Base-by-base conservation (phyloP, 208 protist species). In the Leishmania martiniquensis region DNA sequence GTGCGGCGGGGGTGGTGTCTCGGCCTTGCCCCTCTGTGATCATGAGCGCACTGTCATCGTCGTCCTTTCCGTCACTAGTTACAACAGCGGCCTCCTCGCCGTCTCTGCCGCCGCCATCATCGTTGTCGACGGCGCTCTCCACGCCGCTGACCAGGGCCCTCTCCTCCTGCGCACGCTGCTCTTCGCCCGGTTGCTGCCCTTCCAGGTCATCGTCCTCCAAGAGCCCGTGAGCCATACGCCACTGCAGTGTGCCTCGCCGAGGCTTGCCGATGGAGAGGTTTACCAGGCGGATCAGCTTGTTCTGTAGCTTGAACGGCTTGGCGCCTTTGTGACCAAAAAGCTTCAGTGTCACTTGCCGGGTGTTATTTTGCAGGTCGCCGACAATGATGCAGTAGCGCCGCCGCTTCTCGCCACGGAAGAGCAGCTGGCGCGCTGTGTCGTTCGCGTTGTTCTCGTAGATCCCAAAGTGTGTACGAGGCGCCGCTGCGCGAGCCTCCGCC, bases 301-400 rank as follows among this genome's bases (percentile, higher is more conserved):
- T 91, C 82, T 95, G 93, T 54, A 97, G 76, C 72, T 94, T 89
- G 75, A 95, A 94, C 55, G 93, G 93, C 67, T 97, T 97, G 49
- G 86, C 80, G 52, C 93, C 93, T 29, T 88, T 86, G 79, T 95
- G 91, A 17, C 91, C 93, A 73, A 95, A 95, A 0, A 97, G 84
- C 75, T 94, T 97, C 37, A 95, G 83, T 52, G 86, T 92, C 6
- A 95, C 89, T 57, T 85, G 77, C 0, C 89, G 82, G 5, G 86
- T 72, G 37, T 78, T 79, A 69, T 85, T 91, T 69, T 93, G 87
- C 70, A 97, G 77, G 55, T 97, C 83, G 4, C 93, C 93, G 51
- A 95, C 86, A 72, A 97, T 91, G 29, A 97, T 77, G 73, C 91
- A 97, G 80, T 95, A 95, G 32, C 93, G 93, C 20, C 90, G 89